Percentiles rank a stretch among this genome's conserved stretches.
Evolutionary conservation across 306 rosid genomes (phyloP).

Genomic region (Lathyrus sativus): DNA sequence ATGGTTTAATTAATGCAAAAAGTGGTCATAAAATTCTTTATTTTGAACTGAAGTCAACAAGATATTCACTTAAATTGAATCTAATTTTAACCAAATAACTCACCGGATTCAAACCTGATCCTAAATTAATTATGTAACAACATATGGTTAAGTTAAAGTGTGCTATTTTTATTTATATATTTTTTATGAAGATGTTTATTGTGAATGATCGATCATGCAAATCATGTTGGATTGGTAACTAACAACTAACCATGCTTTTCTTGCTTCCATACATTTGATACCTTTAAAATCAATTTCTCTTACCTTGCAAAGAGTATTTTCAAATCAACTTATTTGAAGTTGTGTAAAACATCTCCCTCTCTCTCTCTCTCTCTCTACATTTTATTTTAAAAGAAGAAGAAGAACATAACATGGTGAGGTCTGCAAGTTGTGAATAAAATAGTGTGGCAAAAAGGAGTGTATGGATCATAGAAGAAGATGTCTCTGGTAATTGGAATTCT

Average conservation of each 20-base stretch:
- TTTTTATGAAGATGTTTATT: constrained; percentile 36
- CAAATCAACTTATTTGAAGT: neutral
- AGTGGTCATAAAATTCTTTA: neutral
- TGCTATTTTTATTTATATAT: constrained; percentile 38
- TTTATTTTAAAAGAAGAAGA: neutral
- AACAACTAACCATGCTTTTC: constrained; percentile 63
- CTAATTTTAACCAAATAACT: constrained; percentile 63
- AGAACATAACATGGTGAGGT: constrained; percentile 54
- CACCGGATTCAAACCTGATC: constrained; percentile 70
- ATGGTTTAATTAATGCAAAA: neutral
- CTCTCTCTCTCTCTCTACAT: neutral
- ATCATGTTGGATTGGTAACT: constrained; percentile 58
- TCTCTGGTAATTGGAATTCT: constrained; percentile 60
- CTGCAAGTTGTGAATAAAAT: constrained; percentile 59
- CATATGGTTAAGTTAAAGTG: constrained; percentile 32
- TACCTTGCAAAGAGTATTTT: constrained; percentile 46
- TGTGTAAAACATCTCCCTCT: constrained; percentile 30
- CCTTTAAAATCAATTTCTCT: constrained; percentile 56
- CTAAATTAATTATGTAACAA: constrained; percentile 42
- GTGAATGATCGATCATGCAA: constrained; percentile 54
- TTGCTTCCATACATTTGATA: constrained; percentile 65
- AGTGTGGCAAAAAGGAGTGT: constrained; percentile 50
- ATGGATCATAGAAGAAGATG: constrained; percentile 71
- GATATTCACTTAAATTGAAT: constrained; percentile 49
- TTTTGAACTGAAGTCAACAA: neutral